Conservation (phyloP, 2,329 filamentous ascomycete species). For the Fusarium incarnatum region DNA sequence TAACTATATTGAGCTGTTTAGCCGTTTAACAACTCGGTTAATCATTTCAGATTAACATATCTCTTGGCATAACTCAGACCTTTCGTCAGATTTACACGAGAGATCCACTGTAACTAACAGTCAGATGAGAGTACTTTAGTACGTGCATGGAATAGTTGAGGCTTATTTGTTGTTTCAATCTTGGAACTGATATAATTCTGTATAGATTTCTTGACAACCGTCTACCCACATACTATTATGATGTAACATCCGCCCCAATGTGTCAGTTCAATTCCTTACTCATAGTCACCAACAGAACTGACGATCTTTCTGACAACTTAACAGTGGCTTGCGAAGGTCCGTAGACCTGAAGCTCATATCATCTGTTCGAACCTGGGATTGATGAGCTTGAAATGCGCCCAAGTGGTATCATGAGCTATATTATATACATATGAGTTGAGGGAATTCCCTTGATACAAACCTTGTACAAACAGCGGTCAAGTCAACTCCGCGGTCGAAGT, state of each 20-base stretch:
- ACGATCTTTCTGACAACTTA: accelerated
- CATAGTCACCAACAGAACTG: too few species aligned
- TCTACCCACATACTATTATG: neutral
- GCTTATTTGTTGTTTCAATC: neutral
- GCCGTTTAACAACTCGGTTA: neutral
- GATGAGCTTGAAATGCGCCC: neutral
- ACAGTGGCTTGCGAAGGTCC: neutral
- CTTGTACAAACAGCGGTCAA: neutral
- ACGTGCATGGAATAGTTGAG: accelerated
- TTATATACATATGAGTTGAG: neutral
- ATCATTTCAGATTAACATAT: neutral
- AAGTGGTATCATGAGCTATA: neutral
- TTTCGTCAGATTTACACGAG: neutral
- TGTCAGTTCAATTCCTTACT: too few species aligned
- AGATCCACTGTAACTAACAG: neutral
- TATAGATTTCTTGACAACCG: neutral
- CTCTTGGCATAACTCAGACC: neutral
- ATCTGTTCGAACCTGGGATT: neutral
- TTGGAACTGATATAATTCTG: neutral
- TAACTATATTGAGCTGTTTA: neutral
- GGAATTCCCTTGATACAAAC: neutral
- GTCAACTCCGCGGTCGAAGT: neutral
- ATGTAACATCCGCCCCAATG: neutral
- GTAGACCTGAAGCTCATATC: neutral
- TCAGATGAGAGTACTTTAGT: neutral